Conservation (phyloP, 768 basidiomycete genomes). For the Xerocomellus intermedius region DNA sequence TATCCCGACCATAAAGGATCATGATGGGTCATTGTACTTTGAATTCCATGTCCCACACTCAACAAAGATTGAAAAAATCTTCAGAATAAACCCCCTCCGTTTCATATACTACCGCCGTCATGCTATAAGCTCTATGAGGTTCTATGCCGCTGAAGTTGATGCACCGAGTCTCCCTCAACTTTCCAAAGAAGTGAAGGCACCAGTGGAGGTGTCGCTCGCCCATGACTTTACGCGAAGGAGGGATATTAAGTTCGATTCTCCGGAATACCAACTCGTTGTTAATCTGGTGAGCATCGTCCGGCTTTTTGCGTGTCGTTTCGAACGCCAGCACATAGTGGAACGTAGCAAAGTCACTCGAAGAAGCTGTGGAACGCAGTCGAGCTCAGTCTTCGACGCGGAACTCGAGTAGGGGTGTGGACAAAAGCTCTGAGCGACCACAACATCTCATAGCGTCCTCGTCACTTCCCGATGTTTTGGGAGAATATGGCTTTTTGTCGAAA, state of each 20-base stretch:
- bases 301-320: not conserved
- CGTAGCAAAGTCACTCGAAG: constrained; percentile 38
- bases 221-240: constrained; percentile 39
- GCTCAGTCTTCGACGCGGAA: not conserved
- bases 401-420: not conserved
- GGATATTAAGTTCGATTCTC: constrained; percentile 4
- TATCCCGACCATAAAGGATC: constrained; percentile 35
- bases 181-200: constrained; percentile 18
- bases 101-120: constrained; percentile 57
- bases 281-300: constrained; percentile 38
- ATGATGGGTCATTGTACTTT: constrained; percentile 21
- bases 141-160: constrained; percentile 51
- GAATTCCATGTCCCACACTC: not conserved
- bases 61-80: constrained; percentile 10
- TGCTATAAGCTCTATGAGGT: constrained; percentile 54
- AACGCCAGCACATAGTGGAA: constrained; percentile 40
- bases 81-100: constrained; percentile 19
- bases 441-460: not conserved
- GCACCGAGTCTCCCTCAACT: constrained; percentile 22
- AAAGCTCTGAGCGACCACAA: constrained; percentile 6
- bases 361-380: constrained; percentile 16
- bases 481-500: constrained; percentile 2
- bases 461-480: not conserved
- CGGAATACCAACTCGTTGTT: constrained; percentile 33
- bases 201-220: constrained; percentile 30